Percentiles rank a stretch among this genome's conserved stretches.
Evolutionary conservation across 441 rosid species (phyloP).

Genomic region (Brassica balearica): DNA sequence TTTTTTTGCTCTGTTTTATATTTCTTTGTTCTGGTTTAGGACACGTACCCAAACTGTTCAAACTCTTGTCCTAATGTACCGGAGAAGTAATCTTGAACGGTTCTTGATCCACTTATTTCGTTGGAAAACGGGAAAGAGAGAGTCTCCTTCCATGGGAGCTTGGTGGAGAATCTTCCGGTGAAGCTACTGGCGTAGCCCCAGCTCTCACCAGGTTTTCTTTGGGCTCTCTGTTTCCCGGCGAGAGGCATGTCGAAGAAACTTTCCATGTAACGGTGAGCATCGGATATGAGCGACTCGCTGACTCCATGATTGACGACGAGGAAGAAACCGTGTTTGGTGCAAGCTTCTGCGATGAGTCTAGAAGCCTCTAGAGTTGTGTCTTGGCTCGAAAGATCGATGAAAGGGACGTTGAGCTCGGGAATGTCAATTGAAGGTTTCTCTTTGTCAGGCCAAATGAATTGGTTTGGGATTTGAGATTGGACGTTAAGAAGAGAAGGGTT

Average conservation of each 20-base stretch:
- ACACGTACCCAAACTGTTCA: slow-evolving; percentile 58
- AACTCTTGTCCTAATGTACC: slow-evolving; percentile 62
- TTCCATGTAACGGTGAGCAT: slow-evolving; percentile 55
- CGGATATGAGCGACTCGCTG: slow-evolving; percentile 50
- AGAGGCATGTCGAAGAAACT: slow-evolving; percentile 59
- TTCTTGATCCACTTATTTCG: slow-evolving; percentile 27
- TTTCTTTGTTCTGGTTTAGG: slow-evolving; percentile 27
- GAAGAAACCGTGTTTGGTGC: slow-evolving; percentile 72
- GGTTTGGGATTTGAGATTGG: slow-evolving; percentile 52
- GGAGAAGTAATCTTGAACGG: slow-evolving; percentile 58
- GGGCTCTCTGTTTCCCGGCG: slow-evolving; percentile 49
- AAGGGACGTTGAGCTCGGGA: slow-evolving; percentile 64
- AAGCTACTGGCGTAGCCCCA: slow-evolving; percentile 70
- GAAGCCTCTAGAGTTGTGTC: slow-evolving; percentile 48
- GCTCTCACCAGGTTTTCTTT: slow-evolving; percentile 49
- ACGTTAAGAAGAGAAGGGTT: slow-evolving; percentile 43
- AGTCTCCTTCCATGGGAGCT: slow-evolving; percentile 88
- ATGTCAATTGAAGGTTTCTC: slow-evolving; percentile 50
- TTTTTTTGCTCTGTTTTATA: slow-evolving; percentile 21
- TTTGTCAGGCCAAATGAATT: slow-evolving; percentile 68
- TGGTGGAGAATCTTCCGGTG: slow-evolving; percentile 64
- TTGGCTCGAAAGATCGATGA: slow-evolving; percentile 60
- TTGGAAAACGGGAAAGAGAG: slow-evolving; percentile 56
- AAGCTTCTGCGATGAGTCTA: slow-evolving; percentile 54
- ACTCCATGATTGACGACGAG: slow-evolving; percentile 75